Conservation (phyloP, 495 filamentous ascomycete genomes). For the Tuber umbilicatum region DNA sequence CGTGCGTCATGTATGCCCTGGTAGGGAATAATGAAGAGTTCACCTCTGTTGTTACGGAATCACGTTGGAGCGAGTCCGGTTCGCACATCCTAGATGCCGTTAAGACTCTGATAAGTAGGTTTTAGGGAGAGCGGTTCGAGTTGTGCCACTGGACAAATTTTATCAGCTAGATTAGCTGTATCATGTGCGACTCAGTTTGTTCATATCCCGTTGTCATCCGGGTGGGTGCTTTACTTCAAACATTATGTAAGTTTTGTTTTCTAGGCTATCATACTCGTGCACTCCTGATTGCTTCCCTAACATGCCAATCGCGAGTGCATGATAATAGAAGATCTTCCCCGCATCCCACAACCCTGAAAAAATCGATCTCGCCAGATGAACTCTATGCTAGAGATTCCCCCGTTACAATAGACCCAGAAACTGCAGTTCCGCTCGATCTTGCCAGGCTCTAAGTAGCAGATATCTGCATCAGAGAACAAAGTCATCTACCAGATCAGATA, state of each 20-base stretch:
- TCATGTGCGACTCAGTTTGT: too few species aligned
- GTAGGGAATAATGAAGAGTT: too few species aligned
- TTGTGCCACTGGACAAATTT: too few species aligned
- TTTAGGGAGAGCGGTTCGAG: too few species aligned
- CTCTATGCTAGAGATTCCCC: not conserved
- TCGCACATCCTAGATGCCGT: too few species aligned
- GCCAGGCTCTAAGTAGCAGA: not conserved
- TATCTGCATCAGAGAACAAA: not conserved
- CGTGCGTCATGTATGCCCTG: too few species aligned
- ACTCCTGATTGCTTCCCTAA: not conserved
- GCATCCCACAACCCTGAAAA: not conserved
- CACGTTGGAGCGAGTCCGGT: too few species aligned
- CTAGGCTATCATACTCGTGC: not conserved
- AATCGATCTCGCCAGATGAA: not conserved
- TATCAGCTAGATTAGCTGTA: too few species aligned
- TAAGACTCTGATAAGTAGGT: too few species aligned
- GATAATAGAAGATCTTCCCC: not conserved
- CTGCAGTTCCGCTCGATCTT: not conserved
- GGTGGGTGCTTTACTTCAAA: too few species aligned
- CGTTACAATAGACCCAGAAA: not conserved
- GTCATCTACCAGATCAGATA: not conserved
- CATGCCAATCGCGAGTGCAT: not conserved
- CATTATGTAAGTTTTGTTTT: not conserved
- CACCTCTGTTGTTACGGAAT: too few species aligned
- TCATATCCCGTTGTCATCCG: too few species aligned